Evolutionary conservation across 1,284 basidiomycete species (phyloP), one percentile per base, ranked within the genome.

Genomic region (Leucoagaricus sp.): DNA sequence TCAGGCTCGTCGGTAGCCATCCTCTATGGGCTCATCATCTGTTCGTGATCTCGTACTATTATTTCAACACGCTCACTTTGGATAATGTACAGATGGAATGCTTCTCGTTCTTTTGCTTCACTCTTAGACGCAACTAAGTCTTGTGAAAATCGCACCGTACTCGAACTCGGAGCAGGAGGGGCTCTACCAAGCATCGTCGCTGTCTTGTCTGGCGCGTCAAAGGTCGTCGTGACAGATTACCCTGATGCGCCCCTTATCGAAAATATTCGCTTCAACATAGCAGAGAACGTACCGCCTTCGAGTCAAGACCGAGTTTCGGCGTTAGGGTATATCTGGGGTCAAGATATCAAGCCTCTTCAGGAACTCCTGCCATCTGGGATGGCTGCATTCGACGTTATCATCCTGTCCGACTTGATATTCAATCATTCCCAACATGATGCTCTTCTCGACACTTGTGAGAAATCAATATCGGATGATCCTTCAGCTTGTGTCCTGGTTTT

Each of bases 161-260:
- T 98, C 1, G 96, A 99, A 70, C 84, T 98, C 0, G 96, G 96
- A 0, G 96, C 96, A 0, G 96, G 94, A 0, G 94, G 93, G 1
- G 96, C 88, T 0, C 75, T 98, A 15, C 96, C 96, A 0, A 86
- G 90, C 2, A 77, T 98, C 12, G 83, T 94, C 0, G 76, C 86
- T 0, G 84, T 80, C 0, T n/a, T 49, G 21, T 33, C 25, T 17
- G 57, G 17, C 46, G 25, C 28, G 9, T 29, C 28, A 28, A 54
- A 91, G 86, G 87, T 89, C 3, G 82, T 96, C 1, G 74, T 95
- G 25, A 97, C 96, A 0, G 96, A 99, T 71, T 98, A 98, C 71
- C 95, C 96, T 0, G 96, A 98, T 64, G 67, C 77, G 2, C 69
- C 78, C 2, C 78, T 98, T n/a, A 71, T 98, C 45, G 79, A 90